Percentiles rank a stretch among this genome's conserved stretches.
phyloP scores from a whole-genome alignment of 1,284 basidiomycete genomes.

The Trametes polyzona region DNA sequence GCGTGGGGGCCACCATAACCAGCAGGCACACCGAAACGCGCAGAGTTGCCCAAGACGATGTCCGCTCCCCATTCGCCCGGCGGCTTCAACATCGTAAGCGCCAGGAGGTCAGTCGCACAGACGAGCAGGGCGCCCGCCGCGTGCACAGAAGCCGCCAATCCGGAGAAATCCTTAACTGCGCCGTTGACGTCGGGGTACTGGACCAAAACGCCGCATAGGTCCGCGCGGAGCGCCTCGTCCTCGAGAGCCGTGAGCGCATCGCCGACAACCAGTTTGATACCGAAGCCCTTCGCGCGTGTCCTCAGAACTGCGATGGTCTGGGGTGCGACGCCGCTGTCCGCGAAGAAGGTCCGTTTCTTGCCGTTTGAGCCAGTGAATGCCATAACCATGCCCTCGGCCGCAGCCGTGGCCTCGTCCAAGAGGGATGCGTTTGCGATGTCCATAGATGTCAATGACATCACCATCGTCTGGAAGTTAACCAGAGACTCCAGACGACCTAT shows the following conservation, averaged over 20 bases:
- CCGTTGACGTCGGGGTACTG: slow-evolving; percentile 96
- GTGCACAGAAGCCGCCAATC: slow-evolving; percentile 75
- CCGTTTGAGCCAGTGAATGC: slow-evolving; percentile 66
- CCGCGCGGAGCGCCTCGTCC: slow-evolving; percentile 58
- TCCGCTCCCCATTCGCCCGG: slow-evolving; percentile 99
- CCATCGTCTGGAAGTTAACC: slow-evolving; percentile 97
- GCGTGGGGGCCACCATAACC: slow-evolving; percentile 94
- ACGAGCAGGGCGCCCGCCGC: slow-evolving; percentile 79
- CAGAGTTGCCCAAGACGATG: slow-evolving; percentile 93
- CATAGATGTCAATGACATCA: slow-evolving; percentile 93
- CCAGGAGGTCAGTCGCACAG: slow-evolving; percentile 91
- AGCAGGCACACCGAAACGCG: slow-evolving; percentile 91
- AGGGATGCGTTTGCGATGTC: slow-evolving; percentile 95
- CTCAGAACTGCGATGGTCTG: slow-evolving; percentile 88
- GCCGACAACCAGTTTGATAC: slow-evolving; percentile 77
- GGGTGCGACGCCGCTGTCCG: slow-evolving; percentile 81
- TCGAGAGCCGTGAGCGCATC: slow-evolving; percentile 57
- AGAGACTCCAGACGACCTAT: slow-evolving; percentile 92
- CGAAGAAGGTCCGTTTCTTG: slow-evolving; percentile 85
- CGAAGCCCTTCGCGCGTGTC: slow-evolving; percentile 90
- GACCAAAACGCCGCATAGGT: slow-evolving; percentile 87
- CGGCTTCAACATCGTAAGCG: slow-evolving; percentile 91
- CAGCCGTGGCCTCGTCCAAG: slow-evolving; percentile 91
- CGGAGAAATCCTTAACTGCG: slow-evolving; percentile 76
- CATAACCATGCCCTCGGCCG: slow-evolving; percentile 93